Evolutionary conservation across 164 flowering plant genomes (phyloP).

Genomic region (Warburgia ugandensis): DNA sequence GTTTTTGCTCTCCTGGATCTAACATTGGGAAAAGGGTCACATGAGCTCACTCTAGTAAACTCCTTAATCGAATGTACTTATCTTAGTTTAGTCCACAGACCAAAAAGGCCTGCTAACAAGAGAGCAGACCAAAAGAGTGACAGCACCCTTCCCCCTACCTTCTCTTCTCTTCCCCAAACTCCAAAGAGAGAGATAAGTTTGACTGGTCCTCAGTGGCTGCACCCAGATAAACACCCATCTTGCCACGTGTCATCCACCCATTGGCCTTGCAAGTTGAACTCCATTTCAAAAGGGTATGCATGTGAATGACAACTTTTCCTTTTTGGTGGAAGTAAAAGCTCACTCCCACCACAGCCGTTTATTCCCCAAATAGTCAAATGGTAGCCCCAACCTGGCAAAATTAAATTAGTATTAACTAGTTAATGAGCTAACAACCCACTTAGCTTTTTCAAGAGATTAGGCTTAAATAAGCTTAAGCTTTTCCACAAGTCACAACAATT

Average conservation of each 20-base stretch:
- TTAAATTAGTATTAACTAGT: too few species aligned
- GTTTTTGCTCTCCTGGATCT: constrained; percentile 11
- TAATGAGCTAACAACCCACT: too few species aligned
- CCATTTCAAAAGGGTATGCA: constrained; percentile 12
- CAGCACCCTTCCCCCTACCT: constrained; percentile 18
- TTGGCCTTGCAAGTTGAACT: not conserved
- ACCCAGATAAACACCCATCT: constrained; percentile 1
- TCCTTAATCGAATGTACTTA: constrained; percentile 1
- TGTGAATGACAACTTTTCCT: constrained; percentile 21
- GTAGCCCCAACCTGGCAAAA: not conserved
- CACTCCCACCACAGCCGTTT: not conserved
- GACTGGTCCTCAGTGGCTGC: constrained; percentile 6
- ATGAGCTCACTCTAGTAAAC: not conserved
- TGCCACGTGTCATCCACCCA: constrained; percentile 3
- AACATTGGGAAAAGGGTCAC: constrained; percentile 17
- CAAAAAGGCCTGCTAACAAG: constrained; percentile 18
- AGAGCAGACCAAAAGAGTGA: constrained; percentile 38
- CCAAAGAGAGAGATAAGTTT: constrained; percentile 6
- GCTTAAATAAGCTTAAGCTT: too few species aligned
- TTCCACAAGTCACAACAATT: too few species aligned
- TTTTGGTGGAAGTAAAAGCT: constrained; percentile 5
- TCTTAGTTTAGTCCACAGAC: constrained; percentile 6
- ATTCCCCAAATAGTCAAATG: constrained; percentile 2
- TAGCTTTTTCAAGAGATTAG: too few species aligned
- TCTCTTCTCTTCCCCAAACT: not conserved